Base-by-base conservation (phyloP, 495 filamentous ascomycete genomes). In the Aspergillus nidulans region DNA sequence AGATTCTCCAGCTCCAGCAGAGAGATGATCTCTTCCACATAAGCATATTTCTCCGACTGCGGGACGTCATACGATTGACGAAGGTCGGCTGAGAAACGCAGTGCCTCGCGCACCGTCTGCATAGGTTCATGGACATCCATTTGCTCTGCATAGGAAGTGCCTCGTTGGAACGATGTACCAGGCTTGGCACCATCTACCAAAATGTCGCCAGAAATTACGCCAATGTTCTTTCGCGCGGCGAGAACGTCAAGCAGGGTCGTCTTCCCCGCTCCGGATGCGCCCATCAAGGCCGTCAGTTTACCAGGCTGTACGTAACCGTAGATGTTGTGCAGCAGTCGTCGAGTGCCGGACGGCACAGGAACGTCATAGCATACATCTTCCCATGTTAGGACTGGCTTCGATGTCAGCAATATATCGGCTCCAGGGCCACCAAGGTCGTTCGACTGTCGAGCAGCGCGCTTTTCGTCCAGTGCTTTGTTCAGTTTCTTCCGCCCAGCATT, bases 201-300 rank as follows among this genome's bases (percentile, higher is more conserved):
- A 28, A 90, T 83, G 51, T 90, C 84, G 21, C 90, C 90, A 6
- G 65, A 66, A 24, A 92, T 85, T 0, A 90, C 85, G 43, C 90
- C 90, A 52, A 91, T 87, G 57, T 85, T 90, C 69, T 90, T 91
- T 20, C 90, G 73, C 3, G 80, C 72, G 0, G 90, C 90, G 6
- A 95, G 69, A 1, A 91, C 88, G 65, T 95, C 89, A 21, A 95
- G 66, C 3, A 94, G 68, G 0, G 90, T 94, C 0, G 90, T 95
- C 64, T 95, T 95, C 6, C 90, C 90, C 12, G 90, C 90, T n/a
- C 90, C 90, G 1, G 86, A 90, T 10, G 86, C 86, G 7, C 90
- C 90, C 89, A 92, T 91, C 12, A 94, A 69, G 12, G 89, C 90
- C 1, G 88, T 92, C 8, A 95, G 73, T 60, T 87, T 76, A 0